These are phyloP conservation scores for Apiospora rasikravindrae DNA, from an alignment of 2,329 filamentous ascomycete species.

Conservation along the genomic window DNA sequence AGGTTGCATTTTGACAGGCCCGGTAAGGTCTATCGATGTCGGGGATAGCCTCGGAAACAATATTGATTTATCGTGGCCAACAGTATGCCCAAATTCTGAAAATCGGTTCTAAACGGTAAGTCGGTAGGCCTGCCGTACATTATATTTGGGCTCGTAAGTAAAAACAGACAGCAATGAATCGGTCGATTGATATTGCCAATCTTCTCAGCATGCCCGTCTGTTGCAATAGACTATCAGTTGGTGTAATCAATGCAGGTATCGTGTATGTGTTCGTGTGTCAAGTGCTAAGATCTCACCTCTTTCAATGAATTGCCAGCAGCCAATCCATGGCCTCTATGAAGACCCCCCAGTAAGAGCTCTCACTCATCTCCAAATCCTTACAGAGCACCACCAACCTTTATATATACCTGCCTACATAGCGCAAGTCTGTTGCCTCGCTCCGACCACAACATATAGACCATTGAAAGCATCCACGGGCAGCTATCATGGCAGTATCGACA, in stretches of 20 bases:
- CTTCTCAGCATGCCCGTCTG: not conserved
- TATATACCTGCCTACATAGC: not conserved
- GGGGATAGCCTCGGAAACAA: not conserved
- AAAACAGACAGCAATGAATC: not conserved
- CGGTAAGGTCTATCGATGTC: not conserved
- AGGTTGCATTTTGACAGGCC: not conserved
- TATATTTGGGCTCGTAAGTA: not conserved
- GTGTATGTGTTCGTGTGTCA: not conserved
- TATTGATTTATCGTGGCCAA: not conserved
- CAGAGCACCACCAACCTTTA: not conserved
- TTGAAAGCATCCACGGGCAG: not conserved
- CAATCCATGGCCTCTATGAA: not conserved
- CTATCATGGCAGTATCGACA: slow-evolving; percentile 18
- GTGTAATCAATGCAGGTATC: not conserved
- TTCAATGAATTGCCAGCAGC: not conserved
- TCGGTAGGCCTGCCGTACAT: not conserved
- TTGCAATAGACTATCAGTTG: not conserved
- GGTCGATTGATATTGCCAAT: not conserved
- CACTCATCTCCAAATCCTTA: not conserved
- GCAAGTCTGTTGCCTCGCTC: not conserved
- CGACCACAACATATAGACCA: not conserved
- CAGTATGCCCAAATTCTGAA: not conserved
- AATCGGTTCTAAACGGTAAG: not conserved
- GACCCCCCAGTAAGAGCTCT: not conserved
- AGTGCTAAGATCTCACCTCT: slow-evolving; percentile 3